Evolutionary conservation across 306 rosid genomes (phyloP).

Genomic region (Heteromeles arbutifolia): DNA sequence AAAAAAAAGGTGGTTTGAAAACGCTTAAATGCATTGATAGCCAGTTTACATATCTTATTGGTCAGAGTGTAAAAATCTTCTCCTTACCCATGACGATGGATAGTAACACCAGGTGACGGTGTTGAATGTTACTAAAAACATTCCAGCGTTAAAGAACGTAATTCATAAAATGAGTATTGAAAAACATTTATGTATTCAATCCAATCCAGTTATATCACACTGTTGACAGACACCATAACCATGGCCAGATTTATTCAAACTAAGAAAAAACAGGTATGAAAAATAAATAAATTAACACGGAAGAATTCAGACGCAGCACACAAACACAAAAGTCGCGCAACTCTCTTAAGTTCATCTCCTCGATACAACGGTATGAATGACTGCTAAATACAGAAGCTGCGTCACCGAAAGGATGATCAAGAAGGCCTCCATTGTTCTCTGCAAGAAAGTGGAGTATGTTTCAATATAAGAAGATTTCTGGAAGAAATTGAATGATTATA

Average conservation of each 20-base stretch:
- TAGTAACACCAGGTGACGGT: no score
- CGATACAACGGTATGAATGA: constrained; percentile 46
- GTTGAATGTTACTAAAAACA: no score
- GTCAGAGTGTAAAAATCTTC: not conserved
- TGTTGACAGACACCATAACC: constrained; percentile 30
- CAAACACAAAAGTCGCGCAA: constrained; percentile 1
- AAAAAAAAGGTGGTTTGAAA: no score
- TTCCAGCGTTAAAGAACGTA: no score
- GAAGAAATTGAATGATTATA: not conserved
- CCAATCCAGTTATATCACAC: constrained; percentile 9
- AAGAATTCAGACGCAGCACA: not conserved
- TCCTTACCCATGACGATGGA: not conserved
- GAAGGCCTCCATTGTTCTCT: constrained; percentile 95
- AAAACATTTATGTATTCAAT: not conserved
- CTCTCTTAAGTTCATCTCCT: constrained; percentile 21
- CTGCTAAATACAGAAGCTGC: constrained; percentile 73
- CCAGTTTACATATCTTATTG: not conserved
- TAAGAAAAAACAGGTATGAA: not conserved
- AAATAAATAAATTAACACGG: not conserved
- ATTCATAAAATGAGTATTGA: no score
- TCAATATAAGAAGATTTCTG: not conserved
- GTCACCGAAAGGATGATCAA: constrained; percentile 82
- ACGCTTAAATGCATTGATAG: not conserved
- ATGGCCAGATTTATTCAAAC: constrained; percentile 13
- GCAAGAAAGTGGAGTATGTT: constrained; percentile 9